A percentile compares a stretch with the other conserved stretches of the same genome.
phyloP scores from a whole-genome alignment of 345 rosid species.

The Hevea brasiliensis region DNA sequence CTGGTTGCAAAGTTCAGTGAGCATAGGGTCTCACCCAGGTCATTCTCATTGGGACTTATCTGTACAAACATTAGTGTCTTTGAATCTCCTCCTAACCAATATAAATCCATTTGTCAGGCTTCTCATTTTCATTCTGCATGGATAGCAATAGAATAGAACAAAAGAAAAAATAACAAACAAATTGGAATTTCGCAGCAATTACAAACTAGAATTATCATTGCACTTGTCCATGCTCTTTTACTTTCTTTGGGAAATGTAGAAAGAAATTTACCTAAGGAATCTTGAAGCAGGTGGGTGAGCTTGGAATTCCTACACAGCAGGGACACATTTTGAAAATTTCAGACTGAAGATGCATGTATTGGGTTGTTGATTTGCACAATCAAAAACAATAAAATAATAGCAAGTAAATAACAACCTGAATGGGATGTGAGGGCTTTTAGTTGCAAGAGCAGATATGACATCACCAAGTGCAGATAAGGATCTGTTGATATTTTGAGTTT shows the following conservation, averaged over 20 bases:
- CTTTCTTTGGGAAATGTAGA: not conserved
- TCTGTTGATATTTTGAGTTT: slow-evolving; percentile 91
- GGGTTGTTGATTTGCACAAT: not conserved
- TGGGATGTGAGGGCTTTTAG: slow-evolving; percentile 87
- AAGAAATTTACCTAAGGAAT: slow-evolving; percentile 66
- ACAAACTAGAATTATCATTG: too few relatives aligned
- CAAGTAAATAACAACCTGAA: slow-evolving; percentile 54
- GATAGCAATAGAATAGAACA: not conserved
- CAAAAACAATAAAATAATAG: not conserved
- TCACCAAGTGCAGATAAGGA: slow-evolving; percentile 98
- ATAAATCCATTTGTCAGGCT: slow-evolving; percentile 19
- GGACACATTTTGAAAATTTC: slow-evolving; percentile 8
- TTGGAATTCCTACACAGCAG: slow-evolving; percentile 76
- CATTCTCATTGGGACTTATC: slow-evolving; percentile 88
- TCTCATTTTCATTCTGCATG: not conserved
- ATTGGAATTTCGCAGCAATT: not conserved
- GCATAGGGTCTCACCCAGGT: slow-evolving; percentile 78
- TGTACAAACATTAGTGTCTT: slow-evolving; percentile 97
- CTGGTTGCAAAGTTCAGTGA: slow-evolving; percentile 95
- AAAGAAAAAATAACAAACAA: not conserved
- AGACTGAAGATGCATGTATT: not conserved
- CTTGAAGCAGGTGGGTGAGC: slow-evolving; percentile 97
- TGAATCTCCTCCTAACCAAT: slow-evolving; percentile 85
- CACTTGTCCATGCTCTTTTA: too few relatives aligned
- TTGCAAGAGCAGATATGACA: slow-evolving; percentile 92